A percentile compares a stretch with the other conserved stretches of the same genome.
Evolutionary conservation across 768 basidiomycete species (phyloP).

Genomic region (Rhodotorula toruloides): DNA sequence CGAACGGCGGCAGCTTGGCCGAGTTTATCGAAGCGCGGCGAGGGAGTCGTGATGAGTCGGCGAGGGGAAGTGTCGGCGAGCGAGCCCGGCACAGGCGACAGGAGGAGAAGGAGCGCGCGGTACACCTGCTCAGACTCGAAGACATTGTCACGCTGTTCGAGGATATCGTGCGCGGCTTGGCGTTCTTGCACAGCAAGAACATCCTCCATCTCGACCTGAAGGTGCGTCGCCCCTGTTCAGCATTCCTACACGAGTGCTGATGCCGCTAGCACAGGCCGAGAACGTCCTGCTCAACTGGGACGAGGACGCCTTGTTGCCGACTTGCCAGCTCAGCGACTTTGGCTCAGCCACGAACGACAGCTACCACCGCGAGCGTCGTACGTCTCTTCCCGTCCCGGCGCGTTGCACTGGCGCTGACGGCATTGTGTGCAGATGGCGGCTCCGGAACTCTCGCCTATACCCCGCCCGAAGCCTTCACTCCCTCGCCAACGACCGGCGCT

Average conservation of each 20-base stretch:
- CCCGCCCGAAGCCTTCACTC: slow-evolving; percentile 21
- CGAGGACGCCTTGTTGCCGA: slow-evolving; percentile 40
- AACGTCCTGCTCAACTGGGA: slow-evolving; percentile 38
- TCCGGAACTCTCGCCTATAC: slow-evolving; percentile 35
- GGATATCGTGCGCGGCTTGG: slow-evolving; percentile 47
- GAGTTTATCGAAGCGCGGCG: slow-evolving; percentile 8
- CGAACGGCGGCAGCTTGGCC: slow-evolving; percentile 47
- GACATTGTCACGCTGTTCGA: slow-evolving; percentile 46
- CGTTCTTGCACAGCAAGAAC: slow-evolving; percentile 42
- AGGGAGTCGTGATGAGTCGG: slow-evolving; percentile 2
- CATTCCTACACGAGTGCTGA: no score
- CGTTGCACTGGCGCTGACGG: background rate
- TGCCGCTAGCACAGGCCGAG: slow-evolving; percentile 22
- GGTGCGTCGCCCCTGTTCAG: slow-evolving; percentile 6
- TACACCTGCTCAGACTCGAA: slow-evolving; percentile 45
- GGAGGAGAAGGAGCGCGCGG: slow-evolving; percentile 28
- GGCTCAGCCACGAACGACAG: slow-evolving; percentile 45
- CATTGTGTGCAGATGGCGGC: slow-evolving; percentile 11
- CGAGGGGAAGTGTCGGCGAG: slow-evolving; percentile 34
- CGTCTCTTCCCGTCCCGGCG: slow-evolving; percentile 6
- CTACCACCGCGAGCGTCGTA: slow-evolving; percentile 43
- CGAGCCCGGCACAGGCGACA: background rate
- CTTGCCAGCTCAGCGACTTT: slow-evolving; percentile 48
- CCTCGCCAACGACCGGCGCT: slow-evolving; percentile 1
- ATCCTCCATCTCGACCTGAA: slow-evolving; percentile 38